Evolutionary conservation across 208 protist genomes (phyloP), one percentile per base, ranked within the genome.

Genomic region (Wallacemonas sp.): DNA sequence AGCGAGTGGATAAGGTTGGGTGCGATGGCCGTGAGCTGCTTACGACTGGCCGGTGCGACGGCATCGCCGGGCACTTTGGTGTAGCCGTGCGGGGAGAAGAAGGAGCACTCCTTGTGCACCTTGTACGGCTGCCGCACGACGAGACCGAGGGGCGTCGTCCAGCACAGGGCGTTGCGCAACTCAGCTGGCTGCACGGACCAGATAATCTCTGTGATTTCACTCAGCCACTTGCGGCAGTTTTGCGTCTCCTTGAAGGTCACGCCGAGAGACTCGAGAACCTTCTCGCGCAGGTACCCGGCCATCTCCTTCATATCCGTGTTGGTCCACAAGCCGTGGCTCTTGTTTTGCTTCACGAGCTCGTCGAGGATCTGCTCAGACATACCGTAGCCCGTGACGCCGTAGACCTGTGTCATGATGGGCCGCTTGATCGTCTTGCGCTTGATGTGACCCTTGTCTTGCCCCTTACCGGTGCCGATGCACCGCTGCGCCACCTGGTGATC

Each of bases 1-100:
- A 99, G 83, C 0, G 97, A 99, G 87, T 99, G 98, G 55, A 99
- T 97, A 41, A 98, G 98, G 73, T 99, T 99, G 0, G 98, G 98
- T 1, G 98, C 98, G 66, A 99, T 98, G 2, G 98, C 98, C 2
- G 94, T 91, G 14, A 96, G 82, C 76, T 97, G 89, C 69, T 96
- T 96, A 41, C 82, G 76, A 55, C 88, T 92, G 23, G 92, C 90
- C 12, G 88, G 81, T 2, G 86, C 72, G 30, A 87, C 80, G 27
- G 74, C 48, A 68, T 94, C 87, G 9, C 88, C 88, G 0, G 88
- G 83, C 11, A 95, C 72, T 0, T 72, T 71, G 8, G 81, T 81
- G 69, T 86, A 93, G 33, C 92, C 92, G 54, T 91, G 76, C 9
- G 75, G 60, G 0, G 92, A 94, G 72, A 95, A 97, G 41, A 97